Evolutionary conservation across 2,329 filamentous ascomycete genomes (phyloP), one percentile per base, ranked within the genome.

Genomic region (Fusarium sp.): DNA sequence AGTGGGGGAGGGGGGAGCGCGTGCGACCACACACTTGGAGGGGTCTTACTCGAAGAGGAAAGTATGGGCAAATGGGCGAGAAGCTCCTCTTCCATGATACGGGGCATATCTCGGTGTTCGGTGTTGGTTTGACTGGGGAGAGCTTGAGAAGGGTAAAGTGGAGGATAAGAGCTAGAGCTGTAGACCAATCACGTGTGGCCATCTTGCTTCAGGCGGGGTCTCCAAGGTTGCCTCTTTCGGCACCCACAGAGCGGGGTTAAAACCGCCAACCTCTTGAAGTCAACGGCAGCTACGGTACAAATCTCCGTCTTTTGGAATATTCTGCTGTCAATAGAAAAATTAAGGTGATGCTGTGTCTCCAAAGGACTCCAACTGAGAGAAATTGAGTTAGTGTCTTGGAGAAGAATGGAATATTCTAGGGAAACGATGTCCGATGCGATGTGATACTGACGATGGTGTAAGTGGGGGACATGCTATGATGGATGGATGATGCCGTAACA

Each of bases 21-120:
- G 41, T 71, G 65, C 65, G 56, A 72, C 71, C 68, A 72, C 50
- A 57, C 59, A 66, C 53, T 56, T 50, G 47, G 45, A 62, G 47
- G 45, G 47, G 50, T 60, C 73, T 76, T 76, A 62, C 75, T 72
- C 42, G 58, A 73, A 62, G 58, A 55, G 75, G 75, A 73, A 76
- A 75, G 68, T 62, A 73, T 74, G 68, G 47, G 39, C 62, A 68
- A 52, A 5, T 63, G 61, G 56, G 46, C 41, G 44, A 61, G 55
- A 49, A 22, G 33, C n/a, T 52, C 39, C 38, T 70, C 54, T 49
- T 59, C 35, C 55, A 62, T 70, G 59, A 49, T 50, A 54, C 59
- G 62, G 76, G 77, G 68, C 70, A 76, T 79, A 77, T 78, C 73
- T 79, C 77, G 77, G 77, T 59, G 66, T 79, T 79, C 77, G 77